Evolutionary conservation across 2,329 filamentous ascomycete genomes (phyloP).

Genomic region (Plectosphaerella cucumerina): DNA sequence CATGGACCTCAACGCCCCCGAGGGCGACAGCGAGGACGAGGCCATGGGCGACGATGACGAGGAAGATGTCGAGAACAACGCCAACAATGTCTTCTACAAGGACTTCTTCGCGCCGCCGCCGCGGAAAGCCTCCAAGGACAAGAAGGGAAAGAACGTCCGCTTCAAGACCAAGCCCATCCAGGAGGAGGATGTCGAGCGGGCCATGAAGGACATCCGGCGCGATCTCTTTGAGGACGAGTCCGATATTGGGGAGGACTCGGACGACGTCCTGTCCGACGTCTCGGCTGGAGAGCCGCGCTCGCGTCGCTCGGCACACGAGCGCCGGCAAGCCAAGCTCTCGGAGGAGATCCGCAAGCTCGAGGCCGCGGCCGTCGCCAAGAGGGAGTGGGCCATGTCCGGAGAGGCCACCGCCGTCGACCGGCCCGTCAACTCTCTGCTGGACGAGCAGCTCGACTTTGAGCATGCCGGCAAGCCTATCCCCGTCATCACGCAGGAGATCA

Average conservation of each 20-base stretch:
- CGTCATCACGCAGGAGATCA: constrained; percentile 87
- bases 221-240: constrained; percentile 83
- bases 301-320: constrained; percentile 80
- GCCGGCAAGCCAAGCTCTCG: constrained; percentile 76
- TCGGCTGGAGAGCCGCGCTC: constrained; percentile 67
- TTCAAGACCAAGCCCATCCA: constrained; percentile 41
- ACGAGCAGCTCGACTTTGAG: constrained; percentile 95
- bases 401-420: constrained; percentile 80
- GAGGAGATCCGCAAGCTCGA: constrained; percentile 92
- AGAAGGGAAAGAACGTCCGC: constrained; percentile 37
- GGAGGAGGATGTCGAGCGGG: constrained; percentile 69
- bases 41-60: constrained; percentile 51
- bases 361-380: constrained; percentile 81
- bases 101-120: constrained; percentile 91
- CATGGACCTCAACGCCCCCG: constrained; percentile 67
- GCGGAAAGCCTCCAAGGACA: constrained; percentile 55
- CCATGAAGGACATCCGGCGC: constrained; percentile 81
- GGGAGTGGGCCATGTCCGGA: constrained; percentile 84
- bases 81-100: constrained; percentile 84
- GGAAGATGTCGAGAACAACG: constrained; percentile 57
- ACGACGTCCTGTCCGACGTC: constrained; percentile 60
- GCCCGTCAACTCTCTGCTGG: constrained; percentile 85
- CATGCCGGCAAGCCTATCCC: constrained; percentile 91
- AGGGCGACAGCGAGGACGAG: constrained; percentile 65
- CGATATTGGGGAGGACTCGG: constrained; percentile 56